Evolutionary conservation across 257 asterid species (phyloP), one percentile per base, ranked within the genome.

Genomic region (Lycium barbarum): DNA sequence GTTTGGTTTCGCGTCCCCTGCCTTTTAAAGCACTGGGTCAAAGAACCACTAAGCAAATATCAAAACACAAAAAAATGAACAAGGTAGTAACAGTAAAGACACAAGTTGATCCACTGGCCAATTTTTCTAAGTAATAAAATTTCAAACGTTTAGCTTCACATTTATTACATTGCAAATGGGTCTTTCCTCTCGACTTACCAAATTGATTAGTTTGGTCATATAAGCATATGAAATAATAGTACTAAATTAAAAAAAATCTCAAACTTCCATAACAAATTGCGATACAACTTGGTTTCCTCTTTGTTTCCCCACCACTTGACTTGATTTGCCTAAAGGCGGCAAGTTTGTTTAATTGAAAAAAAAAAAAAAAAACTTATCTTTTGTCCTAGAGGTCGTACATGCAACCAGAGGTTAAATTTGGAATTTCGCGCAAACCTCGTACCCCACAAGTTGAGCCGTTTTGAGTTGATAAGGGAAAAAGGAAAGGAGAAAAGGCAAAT

Each of bases 371-470:
- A 11, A 7, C 55, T 7, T 20, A 74, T 49, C 20, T 47, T 49
- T 76, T 76, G 76, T 26, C 26, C 40, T 40, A 81, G 57, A 57
- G 70, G 36, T 26, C 18, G n/a, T 57, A 17, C 53, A 57, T 61
- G 71, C 83, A 80, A 80, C 35, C 10, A 49, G 84, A 81, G 58
- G 73, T 49, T 59, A 40, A 43, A 59, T 81, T 61, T 81, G 71
- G 57, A 59, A 81, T 33, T 20, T 62, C 53, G 1, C 17, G 3
- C 0, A 59, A 18, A 53, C 47, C 62, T 26, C 15, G 63, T 65
- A 61, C 40, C 86, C 83, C 88, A 80, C 79, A 53, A 33, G 81
- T 10, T 70, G 65, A 80, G 78, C 58, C 63, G 65, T 63, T 22
- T 47, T 74, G 43, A 49, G 61, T 43, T 84, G 84, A 84, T 79